These are phyloP conservation scores for Zea luxurians DNA, from an alignment of 176 grass and related monocot species.

Conservation along the genomic window DNA sequence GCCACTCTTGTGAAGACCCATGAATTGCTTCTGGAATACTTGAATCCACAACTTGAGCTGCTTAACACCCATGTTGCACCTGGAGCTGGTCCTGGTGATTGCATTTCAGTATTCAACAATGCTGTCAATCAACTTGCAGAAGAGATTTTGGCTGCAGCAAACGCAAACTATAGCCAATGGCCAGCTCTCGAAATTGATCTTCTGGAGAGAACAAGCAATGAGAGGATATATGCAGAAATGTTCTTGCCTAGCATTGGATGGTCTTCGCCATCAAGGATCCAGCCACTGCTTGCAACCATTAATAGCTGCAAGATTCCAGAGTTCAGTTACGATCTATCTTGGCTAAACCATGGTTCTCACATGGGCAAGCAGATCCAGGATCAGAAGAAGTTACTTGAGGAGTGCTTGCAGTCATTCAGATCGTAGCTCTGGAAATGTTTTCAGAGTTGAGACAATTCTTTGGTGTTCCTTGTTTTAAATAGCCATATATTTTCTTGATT, in stretches of 20 bases:
- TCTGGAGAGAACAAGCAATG: slow-evolving; percentile 56
- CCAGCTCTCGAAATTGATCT: slow-evolving; percentile 68
- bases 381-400: slow-evolving; percentile 61
- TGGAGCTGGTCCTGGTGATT: slow-evolving; percentile 66
- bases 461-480: slow-evolving; percentile 8
- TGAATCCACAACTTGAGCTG: slow-evolving; percentile 50
- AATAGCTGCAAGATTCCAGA: slow-evolving; percentile 62
- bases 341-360: slow-evolving; percentile 70
- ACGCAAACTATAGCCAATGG: slow-evolving; percentile 55
- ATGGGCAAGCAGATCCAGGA: slow-evolving; percentile 52
- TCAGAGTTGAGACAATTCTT: slow-evolving; percentile 9
- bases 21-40: slow-evolving; percentile 57
- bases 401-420: slow-evolving; percentile 47
- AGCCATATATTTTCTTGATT: neutral
- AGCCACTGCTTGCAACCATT: slow-evolving; percentile 46
- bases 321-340: slow-evolving; percentile 61
- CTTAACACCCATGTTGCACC: slow-evolving; percentile 40
- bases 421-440: neutral
- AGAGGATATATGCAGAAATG: slow-evolving; percentile 52
- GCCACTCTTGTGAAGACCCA: slow-evolving; percentile 58
- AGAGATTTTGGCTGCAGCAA: slow-evolving; percentile 54
- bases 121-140: slow-evolving; percentile 51
- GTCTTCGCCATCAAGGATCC: slow-evolving; percentile 57
- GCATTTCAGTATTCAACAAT: slow-evolving; percentile 72
- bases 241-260: slow-evolving; percentile 71